Conservation (phyloP, 768 basidiomycete genomes). For the Lepiota brunneoincarnata region DNA sequence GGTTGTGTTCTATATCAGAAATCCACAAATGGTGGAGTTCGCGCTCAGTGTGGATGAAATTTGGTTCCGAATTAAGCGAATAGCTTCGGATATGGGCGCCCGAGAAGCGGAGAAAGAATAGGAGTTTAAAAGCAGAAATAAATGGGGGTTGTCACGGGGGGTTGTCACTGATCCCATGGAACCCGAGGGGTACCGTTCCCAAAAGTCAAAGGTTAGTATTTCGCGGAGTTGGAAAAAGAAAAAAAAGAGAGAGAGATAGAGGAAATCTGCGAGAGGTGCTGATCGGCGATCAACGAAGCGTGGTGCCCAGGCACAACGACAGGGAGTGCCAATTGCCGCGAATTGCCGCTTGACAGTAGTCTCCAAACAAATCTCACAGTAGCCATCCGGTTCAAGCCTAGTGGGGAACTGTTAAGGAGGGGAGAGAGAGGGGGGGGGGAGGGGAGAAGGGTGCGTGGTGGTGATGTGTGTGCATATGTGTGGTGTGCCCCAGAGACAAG, state of each 20-base stretch:
- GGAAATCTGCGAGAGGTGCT: conserved; percentile 37
- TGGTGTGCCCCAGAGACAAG: no score
- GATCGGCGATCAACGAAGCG: conserved; percentile 64
- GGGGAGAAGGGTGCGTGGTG: no score
- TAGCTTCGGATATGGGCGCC: neutral
- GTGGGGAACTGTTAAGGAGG: no score
- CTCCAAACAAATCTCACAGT: conserved; percentile 12
- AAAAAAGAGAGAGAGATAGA: no score
- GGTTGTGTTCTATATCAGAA: conserved; percentile 12
- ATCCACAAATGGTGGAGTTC: neutral
- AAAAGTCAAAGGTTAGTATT: conserved; percentile 8
- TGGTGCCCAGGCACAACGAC: conserved; percentile 32
- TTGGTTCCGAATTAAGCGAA: neutral
- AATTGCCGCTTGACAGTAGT: conserved; percentile 25
- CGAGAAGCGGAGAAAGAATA: neutral
- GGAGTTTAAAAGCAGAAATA: neutral
- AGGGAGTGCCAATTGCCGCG: conserved; percentile 32
- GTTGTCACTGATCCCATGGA: conserved; percentile 38
- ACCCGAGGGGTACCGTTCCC: conserved; percentile 8
- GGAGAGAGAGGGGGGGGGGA: no score
- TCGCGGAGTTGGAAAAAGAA: conserved; percentile 29
- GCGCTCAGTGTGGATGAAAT: conserved; percentile 1
- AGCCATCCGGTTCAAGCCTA: conserved; percentile 6
- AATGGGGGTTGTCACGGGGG: conserved; percentile 27
- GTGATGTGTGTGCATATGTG: no score